Percentiles rank a stretch among this genome's conserved stretches.
These are phyloP conservation scores for Colletotrichum cordylinicola DNA, from an alignment of 2,329 filamentous ascomycete genomes.

Conservation along the genomic window DNA sequence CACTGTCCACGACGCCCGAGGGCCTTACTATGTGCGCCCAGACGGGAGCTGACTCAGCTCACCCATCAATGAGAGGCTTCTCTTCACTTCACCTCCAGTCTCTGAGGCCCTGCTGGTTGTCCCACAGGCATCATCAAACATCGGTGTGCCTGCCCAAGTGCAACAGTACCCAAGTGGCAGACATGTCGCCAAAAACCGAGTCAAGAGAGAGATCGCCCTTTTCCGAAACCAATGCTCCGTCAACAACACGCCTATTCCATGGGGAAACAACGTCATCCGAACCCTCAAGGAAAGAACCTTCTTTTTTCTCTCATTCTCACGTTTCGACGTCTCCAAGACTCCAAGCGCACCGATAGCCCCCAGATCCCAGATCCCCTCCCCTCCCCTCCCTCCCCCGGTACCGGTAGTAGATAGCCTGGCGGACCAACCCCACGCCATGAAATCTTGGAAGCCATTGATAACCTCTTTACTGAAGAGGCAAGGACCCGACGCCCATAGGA, in stretches of 20 bases:
- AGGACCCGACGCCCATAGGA: not conserved
- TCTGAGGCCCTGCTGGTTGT: not conserved
- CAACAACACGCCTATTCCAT: not conserved
- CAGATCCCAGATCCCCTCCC: not conserved
- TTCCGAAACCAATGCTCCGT: not conserved
- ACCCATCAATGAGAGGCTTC: not conserved
- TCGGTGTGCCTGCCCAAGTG: not conserved
- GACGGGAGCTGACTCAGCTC: not conserved
- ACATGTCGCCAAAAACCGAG: not conserved
- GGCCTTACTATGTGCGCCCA: not conserved
- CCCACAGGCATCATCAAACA: not conserved
- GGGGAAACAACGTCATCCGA: constrained; percentile 18
- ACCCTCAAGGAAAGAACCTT: not conserved
- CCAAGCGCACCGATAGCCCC: not conserved
- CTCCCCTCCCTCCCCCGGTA: not conserved
- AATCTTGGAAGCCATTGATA: constrained; percentile 4
- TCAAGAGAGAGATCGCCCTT: not conserved
- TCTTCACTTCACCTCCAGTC: not conserved
- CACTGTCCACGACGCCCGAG: not conserved
- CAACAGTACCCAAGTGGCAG: not conserved
- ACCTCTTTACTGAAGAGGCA: not conserved
- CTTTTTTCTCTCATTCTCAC: not conserved
- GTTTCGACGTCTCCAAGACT: not conserved
- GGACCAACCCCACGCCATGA: not conserved
- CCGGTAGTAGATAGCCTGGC: not conserved